Conservation (phyloP, 768 basidiomycete species). For the Phaeotremella fagi region DNA sequence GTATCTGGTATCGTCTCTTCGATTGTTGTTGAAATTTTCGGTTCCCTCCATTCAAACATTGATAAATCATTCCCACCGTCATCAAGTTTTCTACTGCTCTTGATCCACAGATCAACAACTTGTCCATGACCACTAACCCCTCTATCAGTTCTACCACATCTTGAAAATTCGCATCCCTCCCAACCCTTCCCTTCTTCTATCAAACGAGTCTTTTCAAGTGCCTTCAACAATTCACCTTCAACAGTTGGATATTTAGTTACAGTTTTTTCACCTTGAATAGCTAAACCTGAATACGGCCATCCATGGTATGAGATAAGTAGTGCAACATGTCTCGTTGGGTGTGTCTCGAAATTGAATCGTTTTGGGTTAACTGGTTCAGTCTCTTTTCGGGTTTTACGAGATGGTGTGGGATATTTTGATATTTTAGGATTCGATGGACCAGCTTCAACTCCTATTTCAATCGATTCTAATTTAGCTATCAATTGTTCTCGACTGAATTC, state of each 20-base stretch:
- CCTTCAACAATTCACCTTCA: constrained; percentile 76
- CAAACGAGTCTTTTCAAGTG: constrained; percentile 69
- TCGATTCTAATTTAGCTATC: constrained; percentile 59
- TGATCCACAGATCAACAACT: constrained; percentile 84
- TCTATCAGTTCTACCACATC: constrained; percentile 89
- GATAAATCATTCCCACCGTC: constrained; percentile 30
- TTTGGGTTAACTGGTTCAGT: constrained; percentile 38
- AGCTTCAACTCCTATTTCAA: too few species aligned
- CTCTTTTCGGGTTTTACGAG: constrained; percentile 26
- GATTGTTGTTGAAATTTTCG: constrained; percentile 5
- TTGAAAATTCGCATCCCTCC: constrained; percentile 83
- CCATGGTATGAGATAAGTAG: constrained; percentile 90
- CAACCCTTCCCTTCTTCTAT: constrained; percentile 69
- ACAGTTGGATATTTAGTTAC: constrained; percentile 69
- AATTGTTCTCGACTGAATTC: constrained; percentile 65
- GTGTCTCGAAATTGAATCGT: constrained; percentile 60
- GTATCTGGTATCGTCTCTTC: not conserved
- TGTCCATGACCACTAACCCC: constrained; percentile 94
- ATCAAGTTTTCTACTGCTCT: constrained; percentile 54
- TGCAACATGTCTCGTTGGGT: constrained; percentile 83
- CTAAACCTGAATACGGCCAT: constrained; percentile 85
- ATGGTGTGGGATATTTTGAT: constrained; percentile 15
- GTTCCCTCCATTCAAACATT: constrained; percentile 23
- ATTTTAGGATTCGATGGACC: constrained; percentile 9
- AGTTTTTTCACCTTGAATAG: constrained; percentile 56